phyloP scores from a whole-genome alignment of 2,329 filamentous ascomycete species.

The Bretziella fagacearum region DNA sequence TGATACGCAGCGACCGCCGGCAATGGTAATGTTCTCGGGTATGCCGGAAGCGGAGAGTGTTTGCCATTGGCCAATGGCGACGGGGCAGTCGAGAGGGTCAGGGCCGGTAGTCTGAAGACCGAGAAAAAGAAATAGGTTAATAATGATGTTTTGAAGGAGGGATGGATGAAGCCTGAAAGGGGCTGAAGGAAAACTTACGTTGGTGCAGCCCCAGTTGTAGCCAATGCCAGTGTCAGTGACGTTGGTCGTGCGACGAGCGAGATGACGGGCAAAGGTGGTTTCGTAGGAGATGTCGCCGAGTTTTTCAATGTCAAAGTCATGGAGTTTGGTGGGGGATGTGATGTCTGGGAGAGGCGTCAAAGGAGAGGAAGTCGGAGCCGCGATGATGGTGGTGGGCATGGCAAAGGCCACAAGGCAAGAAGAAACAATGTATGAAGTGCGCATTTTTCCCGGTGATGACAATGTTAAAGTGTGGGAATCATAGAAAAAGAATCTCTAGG shows the following conservation, averaged over 20 bases:
- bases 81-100: slow-evolving; percentile 11
- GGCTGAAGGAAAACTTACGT: too few relatives aligned
- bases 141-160: background rate
- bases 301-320: background rate
- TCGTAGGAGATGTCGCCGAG: background rate
- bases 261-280: background rate
- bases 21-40: background rate
- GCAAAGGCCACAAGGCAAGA: background rate
- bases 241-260: slow-evolving; percentile 1
- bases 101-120: slow-evolving; percentile 10
- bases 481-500: too few relatives aligned
- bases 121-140: background rate
- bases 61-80: slow-evolving; percentile 11
- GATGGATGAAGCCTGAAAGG: too few relatives aligned
- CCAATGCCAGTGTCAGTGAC: slow-evolving; percentile 6
- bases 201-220: slow-evolving; percentile 13
- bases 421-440: background rate
- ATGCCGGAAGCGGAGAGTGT: background rate
- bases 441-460: too few relatives aligned
- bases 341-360: background rate
- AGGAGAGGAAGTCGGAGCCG: background rate
- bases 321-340: background rate
- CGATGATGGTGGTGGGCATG: background rate
- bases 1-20: slow-evolving; percentile 10
- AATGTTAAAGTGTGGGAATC: too few relatives aligned